Evolutionary conservation across 2,329 filamentous ascomycete genomes (phyloP).

Genomic region (Huntiella decipiens): DNA sequence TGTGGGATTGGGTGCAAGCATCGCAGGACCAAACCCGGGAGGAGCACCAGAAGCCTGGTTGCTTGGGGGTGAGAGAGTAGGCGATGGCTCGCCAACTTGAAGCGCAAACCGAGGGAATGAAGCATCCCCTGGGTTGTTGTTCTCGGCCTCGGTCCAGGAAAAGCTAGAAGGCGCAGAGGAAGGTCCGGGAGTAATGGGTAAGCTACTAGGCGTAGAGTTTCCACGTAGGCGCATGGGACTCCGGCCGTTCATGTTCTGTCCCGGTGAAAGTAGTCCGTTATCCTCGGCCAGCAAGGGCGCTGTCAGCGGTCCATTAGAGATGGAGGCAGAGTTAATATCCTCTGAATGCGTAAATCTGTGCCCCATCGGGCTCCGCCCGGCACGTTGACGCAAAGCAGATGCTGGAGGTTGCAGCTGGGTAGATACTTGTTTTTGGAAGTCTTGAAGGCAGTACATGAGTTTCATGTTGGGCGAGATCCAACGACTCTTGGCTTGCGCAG

Average conservation of each 20-base stretch:
- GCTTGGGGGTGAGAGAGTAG: neutral
- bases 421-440: conserved; percentile 49
- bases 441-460: conserved; percentile 72
- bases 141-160: conserved; percentile 35
- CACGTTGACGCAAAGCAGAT: conserved; percentile 29
- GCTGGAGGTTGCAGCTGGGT: conserved; percentile 27
- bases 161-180: conserved; percentile 48
- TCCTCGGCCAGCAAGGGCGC: conserved; percentile 40
- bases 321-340: conserved; percentile 30
- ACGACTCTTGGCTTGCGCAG: conserved; percentile 59
- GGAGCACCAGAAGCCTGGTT: neutral
- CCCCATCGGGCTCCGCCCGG: conserved; percentile 37
- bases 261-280: conserved; percentile 16
- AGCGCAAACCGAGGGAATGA: conserved; percentile 24
- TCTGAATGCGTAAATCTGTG: conserved; percentile 42
- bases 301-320: conserved; percentile 37
- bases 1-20: neutral
- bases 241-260: conserved; percentile 14
- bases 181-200: conserved; percentile 39
- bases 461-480: conserved; percentile 92
- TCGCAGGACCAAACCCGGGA: neutral
- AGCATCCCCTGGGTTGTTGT: conserved; percentile 21
- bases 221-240: conserved; percentile 29
- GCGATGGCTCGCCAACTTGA: conserved; percentile 10
- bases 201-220: conserved; percentile 32